A percentile compares a stretch with the other conserved stretches of the same genome.
These are phyloP conservation scores for Xylariales sp. DNA, from an alignment of 2,329 filamentous ascomycete genomes.

Conservation along the genomic window DNA sequence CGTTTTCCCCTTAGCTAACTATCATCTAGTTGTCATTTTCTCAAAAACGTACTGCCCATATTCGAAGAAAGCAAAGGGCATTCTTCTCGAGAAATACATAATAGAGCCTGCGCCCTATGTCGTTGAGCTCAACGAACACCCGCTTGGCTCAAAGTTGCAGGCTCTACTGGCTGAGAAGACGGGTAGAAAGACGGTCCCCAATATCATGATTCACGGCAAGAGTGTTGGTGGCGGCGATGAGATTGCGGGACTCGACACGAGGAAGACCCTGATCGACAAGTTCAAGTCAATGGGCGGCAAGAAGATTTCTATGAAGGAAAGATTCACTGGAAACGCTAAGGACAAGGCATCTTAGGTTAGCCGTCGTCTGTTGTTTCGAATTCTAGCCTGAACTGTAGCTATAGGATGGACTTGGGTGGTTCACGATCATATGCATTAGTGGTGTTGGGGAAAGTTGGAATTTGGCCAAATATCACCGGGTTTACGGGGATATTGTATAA, in stretches of 20 bases:
- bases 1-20: conserved; percentile 9
- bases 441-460: conserved; percentile 34
- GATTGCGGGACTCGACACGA: conserved; percentile 75
- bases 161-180: conserved; percentile 77
- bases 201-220: conserved; percentile 86
- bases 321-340: conserved; percentile 33
- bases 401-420: conserved; percentile 26
- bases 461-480: conserved; percentile 11
- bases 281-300: conserved; percentile 80
- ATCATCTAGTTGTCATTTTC: conserved; percentile 84
- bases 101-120: conserved; percentile 87
- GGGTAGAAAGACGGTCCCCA: conserved; percentile 87
- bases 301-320: conserved; percentile 39
- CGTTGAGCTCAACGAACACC: conserved; percentile 89
- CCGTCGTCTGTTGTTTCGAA: conserved; percentile 11
- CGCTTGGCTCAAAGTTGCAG: conserved; percentile 79
- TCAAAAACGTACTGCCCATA: conserved; percentile 93
- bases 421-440: conserved; percentile 38
- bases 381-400: conserved; percentile 27
- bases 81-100: conserved; percentile 85
- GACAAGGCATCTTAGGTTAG: conserved; percentile 27
- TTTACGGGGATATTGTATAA: conserved; percentile 26
- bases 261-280: conserved; percentile 75
- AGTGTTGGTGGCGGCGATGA: conserved; percentile 94
- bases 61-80: conserved; percentile 84